These are phyloP conservation scores for Rhynchosporium agropyri DNA, from an alignment of 2,329 filamentous ascomycete genomes.

Conservation along the genomic window DNA sequence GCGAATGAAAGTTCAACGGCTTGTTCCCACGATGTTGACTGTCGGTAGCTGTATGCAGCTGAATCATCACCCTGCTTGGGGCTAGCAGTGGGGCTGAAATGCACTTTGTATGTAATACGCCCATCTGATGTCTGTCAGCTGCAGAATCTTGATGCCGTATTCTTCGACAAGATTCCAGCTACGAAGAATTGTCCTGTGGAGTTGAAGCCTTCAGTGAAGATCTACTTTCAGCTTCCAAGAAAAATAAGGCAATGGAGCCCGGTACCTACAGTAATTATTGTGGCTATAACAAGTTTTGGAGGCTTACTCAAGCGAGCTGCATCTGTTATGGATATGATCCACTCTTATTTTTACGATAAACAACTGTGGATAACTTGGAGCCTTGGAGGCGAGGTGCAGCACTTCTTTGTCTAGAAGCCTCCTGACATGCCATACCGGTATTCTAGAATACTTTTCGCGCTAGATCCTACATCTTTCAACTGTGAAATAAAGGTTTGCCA, in stretches of 20 bases:
- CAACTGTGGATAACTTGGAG: too few species aligned
- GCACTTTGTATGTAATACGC: too few species aligned
- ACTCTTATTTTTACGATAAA: too few species aligned
- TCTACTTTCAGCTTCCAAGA: neutral
- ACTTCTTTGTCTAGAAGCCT: too few species aligned
- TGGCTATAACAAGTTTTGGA: neutral
- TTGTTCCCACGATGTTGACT: slow-evolving; percentile 1
- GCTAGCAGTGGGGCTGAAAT: neutral
- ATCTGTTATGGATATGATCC: too few species aligned
- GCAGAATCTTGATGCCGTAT: neutral
- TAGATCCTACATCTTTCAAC: too few species aligned
- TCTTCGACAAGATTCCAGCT: neutral
- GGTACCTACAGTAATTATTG: neutral
- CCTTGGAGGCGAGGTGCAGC: too few species aligned
- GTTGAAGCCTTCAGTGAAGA: slow-evolving; percentile 7
- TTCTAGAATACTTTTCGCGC: too few species aligned
- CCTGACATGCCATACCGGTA: too few species aligned
- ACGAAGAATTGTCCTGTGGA: neutral
- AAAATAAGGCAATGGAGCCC: neutral
- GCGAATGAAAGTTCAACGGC: neutral
- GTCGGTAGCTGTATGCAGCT: neutral
- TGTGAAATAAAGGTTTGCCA: too few species aligned
- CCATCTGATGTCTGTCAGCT: slow-evolving; percentile 9
- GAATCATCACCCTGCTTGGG: slow-evolving; percentile 12
- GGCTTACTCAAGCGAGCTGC: neutral